phyloP scores from a whole-genome alignment of 768 basidiomycete genomes.

The Termitomyces sp. region DNA sequence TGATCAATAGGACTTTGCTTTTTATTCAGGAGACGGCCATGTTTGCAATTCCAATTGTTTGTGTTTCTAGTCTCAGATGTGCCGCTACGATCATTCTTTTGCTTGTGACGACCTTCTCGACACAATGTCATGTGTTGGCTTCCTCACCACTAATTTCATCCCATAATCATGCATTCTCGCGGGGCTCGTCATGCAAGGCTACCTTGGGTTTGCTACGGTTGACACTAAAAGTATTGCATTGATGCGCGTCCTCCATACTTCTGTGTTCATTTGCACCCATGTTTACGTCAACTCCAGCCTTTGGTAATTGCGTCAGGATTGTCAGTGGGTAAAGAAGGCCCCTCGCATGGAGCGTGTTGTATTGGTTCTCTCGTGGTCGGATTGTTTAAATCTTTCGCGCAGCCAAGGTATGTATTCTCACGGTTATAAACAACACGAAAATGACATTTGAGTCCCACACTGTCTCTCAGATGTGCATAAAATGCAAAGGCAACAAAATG shows the following conservation, averaged over 20 bases:
- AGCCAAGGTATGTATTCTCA: constrained; percentile 67
- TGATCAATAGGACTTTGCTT: constrained; percentile 13
- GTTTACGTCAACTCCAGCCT: constrained; percentile 49
- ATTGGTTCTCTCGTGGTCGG: constrained; percentile 89
- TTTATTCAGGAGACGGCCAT: too few species aligned
- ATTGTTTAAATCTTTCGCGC: constrained; percentile 74
- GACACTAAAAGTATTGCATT: constrained; percentile 91
- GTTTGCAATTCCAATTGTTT: too few species aligned
- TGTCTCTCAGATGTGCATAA: too few species aligned
- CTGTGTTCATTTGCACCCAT: not conserved
- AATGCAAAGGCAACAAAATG: constrained; percentile 40
- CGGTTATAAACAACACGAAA: not conserved
- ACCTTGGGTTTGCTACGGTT: constrained; percentile 84
- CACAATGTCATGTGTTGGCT: too few species aligned
- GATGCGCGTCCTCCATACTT: constrained; percentile 40
- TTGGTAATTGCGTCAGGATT: constrained; percentile 95
- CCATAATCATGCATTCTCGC: constrained; percentile 69
- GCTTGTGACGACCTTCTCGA: too few species aligned
- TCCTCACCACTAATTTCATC: too few species aligned
- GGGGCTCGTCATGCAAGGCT: constrained; percentile 97
- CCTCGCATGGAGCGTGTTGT: constrained; percentile 94
- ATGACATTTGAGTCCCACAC: not conserved
- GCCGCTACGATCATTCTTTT: too few species aligned
- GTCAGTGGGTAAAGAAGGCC: constrained; percentile 97
- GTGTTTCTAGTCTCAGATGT: too few species aligned